These are phyloP conservation scores for Fragilariopsis cylindrus DNA, from an alignment of 108 stramenopile genomes.

Conservation along the genomic window DNA sequence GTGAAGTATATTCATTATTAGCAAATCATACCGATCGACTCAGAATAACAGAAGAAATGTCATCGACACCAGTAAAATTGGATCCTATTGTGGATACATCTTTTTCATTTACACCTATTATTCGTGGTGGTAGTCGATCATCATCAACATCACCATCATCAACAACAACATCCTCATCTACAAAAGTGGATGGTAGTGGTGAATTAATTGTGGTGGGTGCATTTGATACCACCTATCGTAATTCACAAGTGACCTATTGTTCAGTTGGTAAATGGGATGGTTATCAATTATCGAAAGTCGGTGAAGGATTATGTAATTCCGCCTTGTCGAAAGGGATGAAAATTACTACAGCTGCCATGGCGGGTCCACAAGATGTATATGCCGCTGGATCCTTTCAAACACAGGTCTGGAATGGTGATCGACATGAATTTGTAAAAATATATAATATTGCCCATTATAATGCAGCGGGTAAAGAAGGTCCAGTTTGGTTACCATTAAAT, in stretches of 20 bases:
- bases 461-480: constrained; percentile 53
- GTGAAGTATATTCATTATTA: constrained; percentile 80
- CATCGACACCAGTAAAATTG: background rate
- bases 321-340: constrained; percentile 88
- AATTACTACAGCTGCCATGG: constrained; percentile 83
- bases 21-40: constrained; percentile 65
- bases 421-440: constrained; percentile 90
- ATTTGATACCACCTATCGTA: constrained; percentile 90
- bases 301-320: constrained; percentile 92
- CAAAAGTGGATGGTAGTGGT: constrained; percentile 33
- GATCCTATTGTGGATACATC: background rate
- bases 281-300: constrained; percentile 75
- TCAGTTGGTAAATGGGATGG: constrained; percentile 93
- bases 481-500: constrained; percentile 85
- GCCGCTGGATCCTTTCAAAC: constrained; percentile 92
- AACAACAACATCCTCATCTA: background rate
- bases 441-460: constrained; percentile 93
- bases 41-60: background rate
- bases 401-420: constrained; percentile 93
- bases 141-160: background rate
- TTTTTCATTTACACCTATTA: constrained; percentile 1
- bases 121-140: background rate
- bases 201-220: constrained; percentile 92
- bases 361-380: constrained; percentile 81
- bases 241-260: constrained; percentile 94